A percentile compares a stretch with the other conserved stretches of the same genome.
These are phyloP conservation scores for Trypanosoma rangeli DNA, from an alignment of 208 protist species.

Conservation along the genomic window DNA sequence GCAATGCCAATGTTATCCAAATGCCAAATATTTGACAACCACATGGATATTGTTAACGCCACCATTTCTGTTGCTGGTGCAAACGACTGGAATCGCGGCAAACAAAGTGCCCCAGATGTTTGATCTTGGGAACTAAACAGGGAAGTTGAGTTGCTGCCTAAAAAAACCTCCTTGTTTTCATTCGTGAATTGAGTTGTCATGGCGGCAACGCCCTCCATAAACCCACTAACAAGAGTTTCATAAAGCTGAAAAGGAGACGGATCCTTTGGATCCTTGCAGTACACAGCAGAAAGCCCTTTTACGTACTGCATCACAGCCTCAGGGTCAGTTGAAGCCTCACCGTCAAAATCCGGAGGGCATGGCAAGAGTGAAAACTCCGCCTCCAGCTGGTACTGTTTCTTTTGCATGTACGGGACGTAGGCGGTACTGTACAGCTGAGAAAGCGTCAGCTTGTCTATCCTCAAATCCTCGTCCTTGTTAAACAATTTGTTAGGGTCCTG, in stretches of 20 bases:
- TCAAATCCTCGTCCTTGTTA: conserved; percentile 26
- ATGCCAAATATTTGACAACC: conserved; percentile 28
- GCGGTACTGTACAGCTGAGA: conserved; percentile 61
- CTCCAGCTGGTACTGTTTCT: conserved; percentile 30
- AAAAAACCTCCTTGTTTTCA: conserved; percentile 14
- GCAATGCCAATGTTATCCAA: conserved; percentile 16
- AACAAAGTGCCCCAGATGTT: background rate
- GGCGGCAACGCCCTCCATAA: conserved; percentile 20
- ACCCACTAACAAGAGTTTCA: conserved; percentile 48
- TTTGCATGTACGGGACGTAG: conserved; percentile 57
- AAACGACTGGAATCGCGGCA: conserved; percentile 14
- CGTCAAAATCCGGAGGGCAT: conserved; percentile 77
- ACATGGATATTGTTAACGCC: conserved; percentile 29
- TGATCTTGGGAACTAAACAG: conserved; percentile 5
- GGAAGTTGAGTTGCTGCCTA: conserved; percentile 3
- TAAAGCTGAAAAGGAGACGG: conserved; percentile 77
- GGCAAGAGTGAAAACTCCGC: conserved; percentile 38
- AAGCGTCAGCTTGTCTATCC: conserved; percentile 51
- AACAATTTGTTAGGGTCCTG: conserved; percentile 51
- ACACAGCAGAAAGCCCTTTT: conserved; percentile 48
- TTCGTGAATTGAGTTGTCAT: background rate
- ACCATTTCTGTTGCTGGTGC: conserved; percentile 20
- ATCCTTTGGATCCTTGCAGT: conserved; percentile 14
- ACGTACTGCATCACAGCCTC: conserved; percentile 69
- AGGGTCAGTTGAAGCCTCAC: conserved; percentile 54